Base-by-base conservation (phyloP, 2,329 filamentous ascomycete genomes). In the Xylaria sp. region DNA sequence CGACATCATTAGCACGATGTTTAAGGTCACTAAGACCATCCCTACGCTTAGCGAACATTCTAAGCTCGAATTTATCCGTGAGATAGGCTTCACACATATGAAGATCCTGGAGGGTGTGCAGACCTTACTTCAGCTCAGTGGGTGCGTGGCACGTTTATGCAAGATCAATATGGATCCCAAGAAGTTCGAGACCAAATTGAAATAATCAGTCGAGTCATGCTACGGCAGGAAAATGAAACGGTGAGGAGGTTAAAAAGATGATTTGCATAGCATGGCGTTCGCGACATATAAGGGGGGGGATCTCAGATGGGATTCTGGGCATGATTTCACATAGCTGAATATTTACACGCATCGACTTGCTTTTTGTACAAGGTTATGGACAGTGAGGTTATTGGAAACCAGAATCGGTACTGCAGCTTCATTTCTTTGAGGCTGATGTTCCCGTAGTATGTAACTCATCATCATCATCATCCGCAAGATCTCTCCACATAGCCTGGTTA, bases 41-140 rank as follows among this genome's bases (percentile, higher is more conserved):
- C 92, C 93, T 1, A 93, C 91, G 1, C 83, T 99, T 63, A 96
- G 93, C 72, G 96, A 99, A 81, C 94, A 98, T 79, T 90, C 94
- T 17, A 97, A 97, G 83, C 84, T 99, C 68, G 95, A 98, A 78
- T 99, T 98, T 74, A 97, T 98, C 82, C 95, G 94, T 82, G 96
- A 97, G 81, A 99, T 99, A 79, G 96, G 96, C 60, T 98, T 98
- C 80, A 97, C 96, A 2, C 96, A 99, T 78, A 99, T 99, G 96
- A 94, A 96, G 79, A 95, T 99, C 63, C 83, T 99, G n/a, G 96
- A 99, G 77, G 96, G 96, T 33, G 93, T 99, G 27, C 95, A 98
- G 81, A 97, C 95, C 7, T 86, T 97, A 69, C 86, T 99, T 65
- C 96, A 99, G 80, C 85, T 99, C 51, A 96, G 93, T 76, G 96